Evolutionary conservation across 805 yeast species (phyloP).

Genomic region (Metschnikowia arizonensis): DNA sequence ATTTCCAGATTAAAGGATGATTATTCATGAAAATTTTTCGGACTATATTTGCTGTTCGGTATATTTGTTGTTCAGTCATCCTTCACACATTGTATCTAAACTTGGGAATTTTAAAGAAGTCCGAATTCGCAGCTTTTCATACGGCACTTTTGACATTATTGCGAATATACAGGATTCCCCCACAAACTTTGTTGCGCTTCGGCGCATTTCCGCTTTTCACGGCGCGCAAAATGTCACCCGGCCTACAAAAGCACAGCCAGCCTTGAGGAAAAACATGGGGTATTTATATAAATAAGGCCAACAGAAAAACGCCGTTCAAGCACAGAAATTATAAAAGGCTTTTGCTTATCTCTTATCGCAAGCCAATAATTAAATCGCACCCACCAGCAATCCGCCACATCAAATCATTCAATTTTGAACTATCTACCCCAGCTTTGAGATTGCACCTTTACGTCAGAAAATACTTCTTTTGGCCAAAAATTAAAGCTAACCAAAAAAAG

Average conservation of each 20-base stretch:
- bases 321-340: not conserved
- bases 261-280: constrained; percentile 2
- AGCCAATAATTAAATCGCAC: constrained; percentile 7
- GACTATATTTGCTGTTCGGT: too few species aligned
- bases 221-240: not conserved
- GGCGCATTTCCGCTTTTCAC: constrained; percentile 1
- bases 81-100: not conserved
- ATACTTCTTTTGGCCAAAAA: not conserved
- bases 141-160: constrained; percentile 2
- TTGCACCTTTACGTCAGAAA: not conserved
- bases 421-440: not conserved
- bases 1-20: not conserved
- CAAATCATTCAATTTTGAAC: not conserved
- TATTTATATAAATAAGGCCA: constrained; percentile 1
- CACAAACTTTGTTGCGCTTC: constrained; percentile 1
- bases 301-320: constrained; percentile 10
- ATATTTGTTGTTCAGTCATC: not conserved
- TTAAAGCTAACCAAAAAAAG: not conserved
- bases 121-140: constrained; percentile 3
- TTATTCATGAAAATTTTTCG: not conserved
- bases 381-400: not conserved
- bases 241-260: not conserved
- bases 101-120: not conserved
- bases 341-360: constrained; percentile 5
- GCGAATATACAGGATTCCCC: constrained; percentile 4